Evolutionary conservation across 2,329 filamentous ascomycete species (phyloP), one percentile per base, ranked within the genome.

Genomic region (Purpureocillium lavendulum): DNA sequence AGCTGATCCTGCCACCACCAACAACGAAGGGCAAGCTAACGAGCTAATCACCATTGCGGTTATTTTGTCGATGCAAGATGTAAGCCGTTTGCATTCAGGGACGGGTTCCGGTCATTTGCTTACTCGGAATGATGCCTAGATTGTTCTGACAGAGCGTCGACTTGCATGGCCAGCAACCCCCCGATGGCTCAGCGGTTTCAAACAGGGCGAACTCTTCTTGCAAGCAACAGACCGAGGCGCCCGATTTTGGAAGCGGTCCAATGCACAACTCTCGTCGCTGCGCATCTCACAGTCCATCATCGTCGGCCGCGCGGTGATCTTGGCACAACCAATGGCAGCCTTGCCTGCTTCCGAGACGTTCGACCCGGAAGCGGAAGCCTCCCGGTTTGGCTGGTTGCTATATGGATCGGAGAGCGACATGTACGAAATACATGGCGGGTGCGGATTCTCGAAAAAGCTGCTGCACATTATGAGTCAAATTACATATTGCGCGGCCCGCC

Each of bases 371-470:
- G 40, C 46, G 9, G 55, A 62, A 36, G 44, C 56, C 1, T 42
- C 48, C 3, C 52, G 61, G 17, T 66, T 66, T 36, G 56, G 52
- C 7, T 66, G 63, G 60, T 53, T 66, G 8, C 49, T 63, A 1
- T 63, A 65, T 32, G 62, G 61, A 3, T 56, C 54, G 1, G 49
- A 55, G 28, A 44, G 41, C 14, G 59, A 64, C 10, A 56, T 59
- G 44, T 57, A 54, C 28, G 53, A 64, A 38, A 62, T 66, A 4
- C 63, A 66, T 34, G 63, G 63, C 8, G 62, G 60, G 0, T 66
- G 62, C 35, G 63, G 63, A 9, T 66, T 66, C 40, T 66, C 62
- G 0, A 64, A 61, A 38, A 60, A 56, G 31, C 48, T 66, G 4
- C 51, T 66, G 16, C 56, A 64, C 35, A 51, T 49, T 10, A 51